Evolutionary conservation across 1,139 yeast genomes (phyloP).

Genomic region (Wickerhamiella infanticola): DNA sequence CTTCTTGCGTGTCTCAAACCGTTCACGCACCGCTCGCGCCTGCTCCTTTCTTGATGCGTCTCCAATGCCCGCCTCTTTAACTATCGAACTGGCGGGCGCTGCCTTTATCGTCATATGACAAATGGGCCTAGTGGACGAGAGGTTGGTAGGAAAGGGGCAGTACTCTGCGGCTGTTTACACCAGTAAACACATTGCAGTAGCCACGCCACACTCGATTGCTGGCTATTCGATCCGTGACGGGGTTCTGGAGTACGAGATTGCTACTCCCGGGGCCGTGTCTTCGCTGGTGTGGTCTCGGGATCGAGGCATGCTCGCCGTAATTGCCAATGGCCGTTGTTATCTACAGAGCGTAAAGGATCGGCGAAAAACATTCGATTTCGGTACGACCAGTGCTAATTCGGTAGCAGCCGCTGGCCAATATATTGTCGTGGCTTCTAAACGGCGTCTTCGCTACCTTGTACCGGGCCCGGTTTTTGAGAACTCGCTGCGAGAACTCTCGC

Average conservation of each 20-base stretch:
- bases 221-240: conserved; percentile 7
- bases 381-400: conserved; percentile 1
- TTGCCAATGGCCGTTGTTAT: conserved; percentile 6
- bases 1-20: background rate
- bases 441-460: conserved; percentile 4
- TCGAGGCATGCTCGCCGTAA: conserved; percentile 7
- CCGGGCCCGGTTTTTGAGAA: background rate
- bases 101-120: background rate
- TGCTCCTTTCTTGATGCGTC: conserved; percentile 15
- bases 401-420: background rate
- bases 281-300: conserved; percentile 5
- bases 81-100: background rate
- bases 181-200: background rate
- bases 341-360: conserved; percentile 10
- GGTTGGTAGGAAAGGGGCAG: background rate
- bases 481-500: background rate
- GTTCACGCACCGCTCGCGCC: conserved; percentile 1
- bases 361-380: background rate
- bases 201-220: background rate
- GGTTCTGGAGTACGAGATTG: conserved; percentile 10
- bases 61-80: conserved; percentile 21
- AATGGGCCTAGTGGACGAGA: background rate
- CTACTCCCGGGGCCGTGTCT: conserved; percentile 4
- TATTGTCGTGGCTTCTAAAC: conserved; percentile 7
- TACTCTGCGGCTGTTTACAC: background rate